phyloP scores from a whole-genome alignment of 106 monocot species.

The Xerophyta viscosa region DNA sequence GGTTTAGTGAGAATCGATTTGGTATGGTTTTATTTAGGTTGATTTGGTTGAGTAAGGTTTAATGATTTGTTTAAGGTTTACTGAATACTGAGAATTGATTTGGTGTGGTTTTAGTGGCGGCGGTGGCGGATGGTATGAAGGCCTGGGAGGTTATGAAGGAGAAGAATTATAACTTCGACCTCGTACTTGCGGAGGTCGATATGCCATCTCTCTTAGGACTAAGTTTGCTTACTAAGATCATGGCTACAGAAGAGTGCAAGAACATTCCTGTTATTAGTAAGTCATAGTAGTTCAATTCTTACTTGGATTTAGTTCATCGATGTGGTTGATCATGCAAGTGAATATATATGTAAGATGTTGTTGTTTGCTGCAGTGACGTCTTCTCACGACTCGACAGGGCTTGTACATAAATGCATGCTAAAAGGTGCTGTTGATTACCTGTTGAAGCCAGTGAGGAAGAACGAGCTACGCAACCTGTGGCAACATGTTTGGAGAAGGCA shows the following conservation, averaged over 20 bases:
- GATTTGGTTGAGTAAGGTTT: no score
- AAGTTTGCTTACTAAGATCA: not conserved
- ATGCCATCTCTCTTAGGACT: constrained; percentile 4
- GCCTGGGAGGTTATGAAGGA: constrained; percentile 8
- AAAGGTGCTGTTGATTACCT: constrained; percentile 11
- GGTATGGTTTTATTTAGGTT: no score
- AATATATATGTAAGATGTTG: no score
- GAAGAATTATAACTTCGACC: not conserved
- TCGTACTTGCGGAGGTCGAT: constrained; percentile 4
- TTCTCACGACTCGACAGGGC: not conserved
- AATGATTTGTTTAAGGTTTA: not conserved
- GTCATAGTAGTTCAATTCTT: not conserved
- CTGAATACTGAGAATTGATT: not conserved
- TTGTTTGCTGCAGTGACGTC: constrained; percentile 3
- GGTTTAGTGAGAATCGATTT: no score
- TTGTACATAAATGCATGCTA: constrained; percentile 5
- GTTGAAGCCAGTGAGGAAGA: constrained; percentile 48
- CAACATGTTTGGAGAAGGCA: constrained; percentile 97
- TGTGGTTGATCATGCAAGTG: not conserved
- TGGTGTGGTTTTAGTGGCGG: not conserved
- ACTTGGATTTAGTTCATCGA: not conserved
- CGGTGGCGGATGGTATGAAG: constrained; percentile 1
- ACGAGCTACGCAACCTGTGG: constrained; percentile 85
- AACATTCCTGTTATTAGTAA: not conserved
- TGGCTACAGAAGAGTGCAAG: not conserved